phyloP scores from a whole-genome alignment of 2,329 filamentous ascomycete species.

The Exutisphaerella laricina region DNA sequence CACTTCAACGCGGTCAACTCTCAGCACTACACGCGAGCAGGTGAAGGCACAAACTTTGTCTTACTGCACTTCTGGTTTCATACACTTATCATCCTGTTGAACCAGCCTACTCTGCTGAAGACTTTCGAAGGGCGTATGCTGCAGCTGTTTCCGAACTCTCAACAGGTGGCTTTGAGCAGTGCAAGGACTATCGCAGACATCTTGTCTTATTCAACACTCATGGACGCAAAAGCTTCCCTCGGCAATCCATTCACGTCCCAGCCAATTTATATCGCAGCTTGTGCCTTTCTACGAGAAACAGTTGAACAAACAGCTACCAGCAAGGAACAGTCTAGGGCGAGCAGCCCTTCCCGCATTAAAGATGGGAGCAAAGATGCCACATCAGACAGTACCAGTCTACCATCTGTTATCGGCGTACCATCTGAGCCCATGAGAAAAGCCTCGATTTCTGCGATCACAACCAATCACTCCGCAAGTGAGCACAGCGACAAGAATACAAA shows the following conservation, averaged over 20 bases:
- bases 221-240: conserved; percentile 78
- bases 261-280: conserved; percentile 86
- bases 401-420: conserved; percentile 8
- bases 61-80: conserved; percentile 87
- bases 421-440: conserved; percentile 11
- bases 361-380: conserved; percentile 7
- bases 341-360: conserved; percentile 39
- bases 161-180: conserved; percentile 77
- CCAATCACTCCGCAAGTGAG: conserved; percentile 8
- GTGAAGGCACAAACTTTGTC: conserved; percentile 82
- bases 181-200: conserved; percentile 91
- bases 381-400: conserved; percentile 10
- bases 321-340: conserved; percentile 48
- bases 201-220: conserved; percentile 75
- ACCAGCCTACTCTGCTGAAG: conserved; percentile 76
- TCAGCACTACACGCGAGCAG: conserved; percentile 71
- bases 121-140: conserved; percentile 66
- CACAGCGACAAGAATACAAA: conserved; percentile 9
- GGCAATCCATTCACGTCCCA: conserved; percentile 84
- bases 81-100: conserved; percentile 74
- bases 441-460: conserved; percentile 12
- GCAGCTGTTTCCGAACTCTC: conserved; percentile 71
- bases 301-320: conserved; percentile 61
- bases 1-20: conserved; percentile 86
- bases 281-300: conserved; percentile 80